Conservation (phyloP, 768 basidiomycete species). For the Hygrocybe punicea region DNA sequence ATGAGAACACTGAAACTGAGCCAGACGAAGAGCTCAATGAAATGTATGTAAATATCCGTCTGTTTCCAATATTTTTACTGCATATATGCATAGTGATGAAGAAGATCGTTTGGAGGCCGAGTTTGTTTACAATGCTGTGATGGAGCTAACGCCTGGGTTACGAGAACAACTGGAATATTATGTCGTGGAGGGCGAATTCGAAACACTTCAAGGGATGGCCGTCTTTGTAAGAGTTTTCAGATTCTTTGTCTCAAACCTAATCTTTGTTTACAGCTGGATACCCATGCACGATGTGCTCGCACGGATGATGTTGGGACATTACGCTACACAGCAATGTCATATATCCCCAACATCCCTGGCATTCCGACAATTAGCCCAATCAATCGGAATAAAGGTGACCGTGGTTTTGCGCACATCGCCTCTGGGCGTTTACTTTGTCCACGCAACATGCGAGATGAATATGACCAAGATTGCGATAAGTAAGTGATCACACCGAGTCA, state of each 20-base stretch:
- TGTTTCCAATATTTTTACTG: background rate
- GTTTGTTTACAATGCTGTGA: background rate
- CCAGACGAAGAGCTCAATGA: background rate
- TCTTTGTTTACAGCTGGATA: background rate
- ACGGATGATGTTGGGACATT: background rate
- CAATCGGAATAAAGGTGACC: background rate
- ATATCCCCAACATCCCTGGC: background rate
- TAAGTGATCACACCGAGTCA: background rate
- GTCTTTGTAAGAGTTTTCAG: background rate
- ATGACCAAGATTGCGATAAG: background rate
- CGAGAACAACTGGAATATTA: background rate
- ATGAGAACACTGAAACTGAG: background rate
- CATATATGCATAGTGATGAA: background rate
- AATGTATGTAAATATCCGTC: background rate
- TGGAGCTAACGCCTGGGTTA: background rate
- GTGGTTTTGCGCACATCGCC: background rate
- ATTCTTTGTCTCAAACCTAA: background rate
- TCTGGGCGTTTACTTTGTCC: background rate
- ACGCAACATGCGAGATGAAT: slow-evolving; percentile 1
- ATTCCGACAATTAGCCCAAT: background rate
- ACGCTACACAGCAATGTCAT: background rate
- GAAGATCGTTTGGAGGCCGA: background rate
- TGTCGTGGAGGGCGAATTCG: background rate
- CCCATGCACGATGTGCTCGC: background rate
- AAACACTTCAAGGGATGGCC: background rate